Evolutionary conservation across 2,329 filamentous ascomycete species (phyloP), one percentile per base, ranked within the genome.

Genomic region (Trichoderma sp.): DNA sequence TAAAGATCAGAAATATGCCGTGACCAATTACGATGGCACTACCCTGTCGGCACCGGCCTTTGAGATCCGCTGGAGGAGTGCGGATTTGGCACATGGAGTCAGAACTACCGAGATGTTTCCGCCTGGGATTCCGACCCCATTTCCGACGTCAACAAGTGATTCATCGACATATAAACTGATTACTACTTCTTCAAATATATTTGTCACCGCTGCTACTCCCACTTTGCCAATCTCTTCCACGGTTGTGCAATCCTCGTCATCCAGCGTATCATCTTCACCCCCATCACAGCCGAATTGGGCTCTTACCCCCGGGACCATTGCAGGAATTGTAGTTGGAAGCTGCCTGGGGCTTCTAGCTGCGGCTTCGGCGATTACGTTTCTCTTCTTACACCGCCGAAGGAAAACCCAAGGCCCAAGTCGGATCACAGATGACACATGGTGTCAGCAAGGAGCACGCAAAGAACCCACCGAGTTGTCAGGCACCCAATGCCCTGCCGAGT

Each of bases 21-120:
- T 68, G 5, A 72, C 73, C 7, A 68, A 74, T 13, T 75, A 74
- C 59, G 73, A 72, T 34, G 74, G 72, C 2, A 75, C 73, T 13
- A 70, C 73, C n/a, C 68, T 77, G 3, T 78, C 76, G 9, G 78
- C 75, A 9, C 78, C 78, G 9, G 78, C 78, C 36, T 79, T 79
- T 55, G 78, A 79, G 65, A 77, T 78, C 53, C 75, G 78, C 6
- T 79, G 78, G 78, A 73, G 75, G 28, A 71, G 71, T 12, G 71
- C 69, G 50, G 76, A 78, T 43, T 61, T 77, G 1, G 63, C 70
- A n/a, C 28, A 59, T 34, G 57, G 9, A 1, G 50, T 53, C 12
- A 65, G 61, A 34, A 66, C 59, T 23, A 70, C 66, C 4, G 36
- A 57, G 23, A 28, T 23, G 5, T 12, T 23, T 43, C 58, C 63